Conservation (phyloP, 1,284 basidiomycete species). For the Boletus smithii region DNA sequence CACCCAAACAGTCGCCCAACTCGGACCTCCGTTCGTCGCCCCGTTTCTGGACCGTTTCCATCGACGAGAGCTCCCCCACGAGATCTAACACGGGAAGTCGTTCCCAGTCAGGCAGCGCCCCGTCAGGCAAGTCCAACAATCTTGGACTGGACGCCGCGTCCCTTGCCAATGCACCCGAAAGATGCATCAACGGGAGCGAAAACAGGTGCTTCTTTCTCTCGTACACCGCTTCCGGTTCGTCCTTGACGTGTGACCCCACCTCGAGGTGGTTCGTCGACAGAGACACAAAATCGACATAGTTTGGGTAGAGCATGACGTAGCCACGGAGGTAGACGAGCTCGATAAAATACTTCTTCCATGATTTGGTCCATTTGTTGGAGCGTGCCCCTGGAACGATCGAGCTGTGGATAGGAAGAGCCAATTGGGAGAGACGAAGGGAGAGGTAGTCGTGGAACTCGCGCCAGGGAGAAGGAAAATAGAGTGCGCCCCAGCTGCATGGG, state of each 20-base stretch:
- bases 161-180: slow-evolving; percentile 30
- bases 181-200: slow-evolving; percentile 61
- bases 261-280: slow-evolving; percentile 85
- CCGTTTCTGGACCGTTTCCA: slow-evolving; percentile 41
- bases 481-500: slow-evolving; percentile 87
- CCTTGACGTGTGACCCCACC: slow-evolving; percentile 72
- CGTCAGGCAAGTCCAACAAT: slow-evolving; percentile 57
- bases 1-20: slow-evolving; percentile 26
- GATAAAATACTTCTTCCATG: slow-evolving; percentile 87
- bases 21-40: slow-evolving; percentile 34
- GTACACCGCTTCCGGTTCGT: slow-evolving; percentile 46
- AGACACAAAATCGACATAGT: slow-evolving; percentile 65
- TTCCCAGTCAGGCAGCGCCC: slow-evolving; percentile 50
- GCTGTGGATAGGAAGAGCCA: slow-evolving; percentile 40
- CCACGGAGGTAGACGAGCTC: slow-evolving; percentile 77
- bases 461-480: slow-evolving; percentile 86
- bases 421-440: slow-evolving; percentile 56
- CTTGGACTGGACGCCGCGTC: slow-evolving; percentile 21
- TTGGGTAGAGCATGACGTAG: slow-evolving; percentile 84
- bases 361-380: slow-evolving; percentile 74
- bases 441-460: slow-evolving; percentile 79
- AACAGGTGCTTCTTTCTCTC: slow-evolving; percentile 62
- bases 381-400: slow-evolving; percentile 67
- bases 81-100: slow-evolving; percentile 67
- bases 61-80: slow-evolving; percentile 52